Evolutionary conservation across 2,329 filamentous ascomycete species (phyloP).

Genomic region (Ramularia collo-cygni): DNA sequence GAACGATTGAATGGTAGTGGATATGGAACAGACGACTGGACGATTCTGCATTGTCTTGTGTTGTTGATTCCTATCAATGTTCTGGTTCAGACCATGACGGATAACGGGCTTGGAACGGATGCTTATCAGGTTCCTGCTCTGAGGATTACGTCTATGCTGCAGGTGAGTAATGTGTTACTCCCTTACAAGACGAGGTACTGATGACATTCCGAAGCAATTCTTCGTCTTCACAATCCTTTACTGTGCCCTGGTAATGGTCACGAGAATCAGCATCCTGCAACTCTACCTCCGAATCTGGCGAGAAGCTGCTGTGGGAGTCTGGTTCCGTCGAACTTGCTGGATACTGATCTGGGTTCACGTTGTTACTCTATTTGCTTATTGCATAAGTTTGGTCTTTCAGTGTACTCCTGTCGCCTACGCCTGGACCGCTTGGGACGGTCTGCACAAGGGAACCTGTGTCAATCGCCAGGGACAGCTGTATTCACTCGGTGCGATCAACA

Average conservation of each 20-base stretch:
- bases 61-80: slow-evolving; percentile 13
- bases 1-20: slow-evolving; percentile 15
- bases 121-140: slow-evolving; percentile 12
- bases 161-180: slow-evolving; percentile 3
- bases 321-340: slow-evolving; percentile 16
- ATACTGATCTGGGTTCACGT: slow-evolving; percentile 10
- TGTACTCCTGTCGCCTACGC: slow-evolving; percentile 11
- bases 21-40: slow-evolving; percentile 18
- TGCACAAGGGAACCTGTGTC: slow-evolving; percentile 13
- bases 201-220: slow-evolving; percentile 9
- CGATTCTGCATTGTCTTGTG: slow-evolving; percentile 11
- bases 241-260: slow-evolving; percentile 13
- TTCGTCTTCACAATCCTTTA: slow-evolving; percentile 18
- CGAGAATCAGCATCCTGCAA: slow-evolving; percentile 16
- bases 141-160: slow-evolving; percentile 13
- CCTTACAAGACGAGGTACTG: not conserved
- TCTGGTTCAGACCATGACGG: slow-evolving; percentile 14
- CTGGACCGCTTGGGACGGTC: slow-evolving; percentile 16
- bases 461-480: slow-evolving; percentile 13
- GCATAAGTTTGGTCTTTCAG: slow-evolving; percentile 12
- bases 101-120: slow-evolving; percentile 14
- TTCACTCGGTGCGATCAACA: slow-evolving; percentile 16
- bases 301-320: slow-evolving; percentile 11
- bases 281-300: slow-evolving; percentile 18
- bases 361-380: slow-evolving; percentile 12